Conservation (phyloP, 2,329 filamentous ascomycete species). For the Myriosclerotinia duriaeana region DNA sequence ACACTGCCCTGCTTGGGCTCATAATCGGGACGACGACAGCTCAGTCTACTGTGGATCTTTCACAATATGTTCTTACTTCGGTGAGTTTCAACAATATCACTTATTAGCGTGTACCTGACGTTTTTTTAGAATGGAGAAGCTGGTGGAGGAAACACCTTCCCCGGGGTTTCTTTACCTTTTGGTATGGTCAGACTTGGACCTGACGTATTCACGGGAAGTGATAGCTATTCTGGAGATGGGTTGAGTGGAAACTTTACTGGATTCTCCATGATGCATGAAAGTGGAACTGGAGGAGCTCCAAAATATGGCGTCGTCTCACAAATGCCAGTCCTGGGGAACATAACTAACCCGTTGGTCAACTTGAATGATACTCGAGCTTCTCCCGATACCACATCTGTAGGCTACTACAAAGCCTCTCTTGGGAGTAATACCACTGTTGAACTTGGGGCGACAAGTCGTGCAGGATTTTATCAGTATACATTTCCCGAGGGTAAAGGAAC, state of each 20-base stretch:
- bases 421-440: constrained; percentile 57
- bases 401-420: constrained; percentile 59
- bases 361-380: constrained; percentile 53
- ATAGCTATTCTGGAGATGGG: constrained; percentile 53
- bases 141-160: constrained; percentile 26
- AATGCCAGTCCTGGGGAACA: constrained; percentile 52
- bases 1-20: constrained; percentile 12
- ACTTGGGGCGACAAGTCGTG: constrained; percentile 55
- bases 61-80: constrained; percentile 24
- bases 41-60: constrained; percentile 16
- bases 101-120: not conserved
- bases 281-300: constrained; percentile 65
- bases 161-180: constrained; percentile 27
- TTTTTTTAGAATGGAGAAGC: constrained; percentile 16
- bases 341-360: constrained; percentile 55
- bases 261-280: constrained; percentile 64
- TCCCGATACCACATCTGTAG: constrained; percentile 54
- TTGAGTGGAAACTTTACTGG: constrained; percentile 54
- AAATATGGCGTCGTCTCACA: constrained; percentile 66
- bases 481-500: constrained; percentile 48
- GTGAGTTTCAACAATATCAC: constrained; percentile 1
- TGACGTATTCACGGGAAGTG: constrained; percentile 45
- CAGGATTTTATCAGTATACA: constrained; percentile 58
- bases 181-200: constrained; percentile 29
- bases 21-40: not conserved